phyloP scores from a whole-genome alignment of 1,284 basidiomycete species.

The Ustilago sp. region DNA sequence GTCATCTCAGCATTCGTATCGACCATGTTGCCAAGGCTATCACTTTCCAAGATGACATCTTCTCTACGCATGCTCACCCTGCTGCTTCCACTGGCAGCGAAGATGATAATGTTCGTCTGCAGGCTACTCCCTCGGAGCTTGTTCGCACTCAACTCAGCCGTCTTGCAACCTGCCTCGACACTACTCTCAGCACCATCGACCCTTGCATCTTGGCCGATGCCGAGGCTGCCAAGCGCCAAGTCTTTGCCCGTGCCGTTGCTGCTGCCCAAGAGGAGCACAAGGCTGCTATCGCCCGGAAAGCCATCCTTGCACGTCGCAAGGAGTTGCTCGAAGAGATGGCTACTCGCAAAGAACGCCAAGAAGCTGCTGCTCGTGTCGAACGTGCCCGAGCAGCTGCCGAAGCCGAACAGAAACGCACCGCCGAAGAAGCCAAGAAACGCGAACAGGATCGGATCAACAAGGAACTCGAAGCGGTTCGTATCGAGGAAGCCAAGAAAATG shows the following conservation, averaged over 20 bases:
- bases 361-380: constrained; percentile 83
- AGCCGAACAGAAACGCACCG: constrained; percentile 77
- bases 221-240: constrained; percentile 56
- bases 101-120: constrained; percentile 63
- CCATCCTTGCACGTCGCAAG: constrained; percentile 83
- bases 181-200: constrained; percentile 64
- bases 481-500: constrained; percentile 89
- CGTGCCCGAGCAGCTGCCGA: constrained; percentile 73
- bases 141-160: constrained; percentile 68
- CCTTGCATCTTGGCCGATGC: constrained; percentile 51
- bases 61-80: constrained; percentile 65
- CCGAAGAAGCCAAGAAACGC: constrained; percentile 80
- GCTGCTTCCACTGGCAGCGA: constrained; percentile 52
- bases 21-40: constrained; percentile 90
- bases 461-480: constrained; percentile 84
- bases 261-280: constrained; percentile 66
- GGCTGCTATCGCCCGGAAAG: constrained; percentile 64
- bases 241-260: constrained; percentile 63
- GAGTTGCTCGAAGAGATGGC: constrained; percentile 88
- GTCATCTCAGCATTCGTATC: constrained; percentile 87
- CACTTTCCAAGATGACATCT: constrained; percentile 81
- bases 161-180: constrained; percentile 66
- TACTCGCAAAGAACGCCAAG: constrained; percentile 89
- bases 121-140: constrained; percentile 66
- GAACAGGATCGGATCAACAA: constrained; percentile 83